Base-by-base conservation (phyloP, 225 moss, liverwort and hornwort genomes). In the Marchantia polymorpha region DNA sequence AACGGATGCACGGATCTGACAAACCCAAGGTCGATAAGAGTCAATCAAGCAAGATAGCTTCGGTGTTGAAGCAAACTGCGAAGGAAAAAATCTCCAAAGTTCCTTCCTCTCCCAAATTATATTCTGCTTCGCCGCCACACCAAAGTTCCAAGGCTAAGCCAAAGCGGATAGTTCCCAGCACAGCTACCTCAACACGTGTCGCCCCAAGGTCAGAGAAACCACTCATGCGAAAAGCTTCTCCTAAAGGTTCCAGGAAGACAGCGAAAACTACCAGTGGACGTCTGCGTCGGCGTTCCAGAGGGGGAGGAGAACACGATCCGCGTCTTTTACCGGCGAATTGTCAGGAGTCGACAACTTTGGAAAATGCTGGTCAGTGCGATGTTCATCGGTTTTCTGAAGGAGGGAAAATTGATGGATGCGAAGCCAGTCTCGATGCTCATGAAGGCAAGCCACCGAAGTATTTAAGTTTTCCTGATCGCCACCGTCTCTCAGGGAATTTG, bases 401-500 rank as follows among this genome's bases (percentile, higher is more conserved):
- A 39, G 27, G 27, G 10, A 59, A 9, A 4, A 46, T 19, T 75
- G 3, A 7, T 1, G 59, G 22, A 39, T 30, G 39, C 13, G 29
- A 31, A 0, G 30, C 19, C 68, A 46, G 68, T 69, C 68, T 13
- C 14, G 30, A 69, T 15, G 7, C 7, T 59, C 31, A 75, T 8
- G 55, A 39, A 31, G 9, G 16, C 19, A 39, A 39, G 58, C 17
- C 31, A 46, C 31, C 39, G 17, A 55, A 15, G 8, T 14, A 23
- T 52, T n/a, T 76, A 76, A 29, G 10, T 26, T 50, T 27, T 26
- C 26, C n/a, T 14, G 65, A 77, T 50, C 64, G 49, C 23, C 64
- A 65, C 47, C 48, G 25, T 64, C 51, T 77, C 9, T 77, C 65
- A 7, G 79, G 68, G 15, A 81, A 81, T 65, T 29, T 81, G 76